Evolutionary conservation across 1,139 yeast genomes (phyloP).

Genomic region (Sugiyamaella japonica): DNA sequence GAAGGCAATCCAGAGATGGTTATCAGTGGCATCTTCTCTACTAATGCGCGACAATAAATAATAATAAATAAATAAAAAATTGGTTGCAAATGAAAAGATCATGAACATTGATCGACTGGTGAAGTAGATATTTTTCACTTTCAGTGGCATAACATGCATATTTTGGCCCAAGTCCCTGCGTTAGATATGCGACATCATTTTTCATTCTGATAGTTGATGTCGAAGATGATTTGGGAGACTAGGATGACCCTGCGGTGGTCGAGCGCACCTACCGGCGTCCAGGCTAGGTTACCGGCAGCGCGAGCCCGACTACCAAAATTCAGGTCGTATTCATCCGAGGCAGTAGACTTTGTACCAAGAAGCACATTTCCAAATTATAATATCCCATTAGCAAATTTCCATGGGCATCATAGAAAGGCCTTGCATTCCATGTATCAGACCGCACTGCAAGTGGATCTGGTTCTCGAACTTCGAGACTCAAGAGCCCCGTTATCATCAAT

Average conservation of each 20-base stretch:
- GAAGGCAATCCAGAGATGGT: conserved; percentile 83
- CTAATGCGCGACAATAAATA: background rate
- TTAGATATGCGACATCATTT: background rate
- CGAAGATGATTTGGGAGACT: background rate
- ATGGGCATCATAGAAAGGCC: conserved; percentile 89
- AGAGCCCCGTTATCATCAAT: conserved; percentile 86
- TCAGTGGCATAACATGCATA: conserved; percentile 5
- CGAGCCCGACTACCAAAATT: too few species aligned
- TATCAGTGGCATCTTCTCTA: conserved; percentile 71
- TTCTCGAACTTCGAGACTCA: conserved; percentile 82
- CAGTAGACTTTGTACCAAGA: conserved; percentile 34
- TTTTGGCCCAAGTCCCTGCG: conserved; percentile 9
- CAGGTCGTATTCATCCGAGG: background rate
- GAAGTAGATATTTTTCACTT: background rate
- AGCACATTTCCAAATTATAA: conserved; percentile 58
- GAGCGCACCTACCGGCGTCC: background rate
- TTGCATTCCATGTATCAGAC: conserved; percentile 65
- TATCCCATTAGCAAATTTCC: conserved; percentile 73
- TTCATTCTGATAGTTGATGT: background rate
- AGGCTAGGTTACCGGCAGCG: too few species aligned
- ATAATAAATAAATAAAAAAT: conserved; percentile 6
- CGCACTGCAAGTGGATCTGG: conserved; percentile 77
- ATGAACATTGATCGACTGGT: background rate
- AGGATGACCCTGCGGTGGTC: background rate
- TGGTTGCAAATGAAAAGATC: background rate